Evolutionary conservation across 805 yeast genomes (phyloP), one percentile per base, ranked within the genome.

Genomic region (Kregervanrija fluxuum): DNA sequence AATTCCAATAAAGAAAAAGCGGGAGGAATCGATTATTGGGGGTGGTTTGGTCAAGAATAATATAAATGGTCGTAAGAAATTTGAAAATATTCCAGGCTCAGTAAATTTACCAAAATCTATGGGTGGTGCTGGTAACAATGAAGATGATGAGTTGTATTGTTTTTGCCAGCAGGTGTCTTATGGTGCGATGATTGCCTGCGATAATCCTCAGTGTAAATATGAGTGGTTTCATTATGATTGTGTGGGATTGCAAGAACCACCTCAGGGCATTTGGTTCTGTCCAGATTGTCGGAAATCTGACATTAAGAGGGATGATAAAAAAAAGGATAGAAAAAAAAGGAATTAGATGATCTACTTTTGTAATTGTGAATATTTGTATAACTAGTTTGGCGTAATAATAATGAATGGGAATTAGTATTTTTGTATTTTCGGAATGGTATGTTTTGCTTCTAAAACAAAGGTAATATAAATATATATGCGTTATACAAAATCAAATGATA

Each of bases 221-320:
- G 82, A 77, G 55, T 77, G 82, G 82, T 77, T 77, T 57, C 82
- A 77, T 57, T 77, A 79, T 71, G 70, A 70, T 45, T 77, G 99
- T 71, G 98, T 93, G 37, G 96, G 96, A 1, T 73, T 93, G 50
- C 86, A 83, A 32, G 90, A 86, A 48, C 96, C 96, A 9, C 99
- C 99, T 4, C 79, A 80, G 56, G 98, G 96, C 12, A 83, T 85
- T 40, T 93, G 99, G 99, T 91, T 81, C 62, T 93, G 99, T 69
- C 91, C 97, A 0, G 91, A 85, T 49, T 90, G 98, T 70, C 64
- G 67, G 14, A 65, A 62, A 43, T 22, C 28, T 22, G 28, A 22
- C 28, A 22, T 58, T 59, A 35, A 46, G 22, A 57, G 48, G 9
- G 48, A 50, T 12, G 49, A 42, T 22, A 57, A 54, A 44, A 58